Conservation (phyloP, 2,329 filamentous ascomycete genomes). For the Trichoderma oligosporum region DNA sequence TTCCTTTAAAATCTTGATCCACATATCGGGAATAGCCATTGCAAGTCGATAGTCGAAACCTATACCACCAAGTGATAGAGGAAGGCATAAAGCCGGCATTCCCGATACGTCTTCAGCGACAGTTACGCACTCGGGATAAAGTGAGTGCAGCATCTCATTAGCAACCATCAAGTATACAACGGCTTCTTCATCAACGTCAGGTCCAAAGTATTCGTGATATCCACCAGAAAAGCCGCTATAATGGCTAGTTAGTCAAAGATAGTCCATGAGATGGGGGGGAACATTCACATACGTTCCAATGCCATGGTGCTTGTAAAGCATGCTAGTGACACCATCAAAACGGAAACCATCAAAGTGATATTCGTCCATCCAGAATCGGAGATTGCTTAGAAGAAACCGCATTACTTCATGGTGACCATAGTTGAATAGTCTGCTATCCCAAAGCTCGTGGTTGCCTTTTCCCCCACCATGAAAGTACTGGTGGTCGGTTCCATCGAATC, state of each 20-base stretch:
- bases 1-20: constrained; percentile 98
- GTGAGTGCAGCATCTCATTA: constrained; percentile 88
- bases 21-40: constrained; percentile 98
- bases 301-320: constrained; percentile 93
- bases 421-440: constrained; percentile 97
- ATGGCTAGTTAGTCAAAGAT: constrained; percentile 13
- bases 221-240: constrained; percentile 87
- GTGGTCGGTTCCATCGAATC: constrained; percentile 93
- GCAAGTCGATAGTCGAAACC: constrained; percentile 96
- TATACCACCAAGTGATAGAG: constrained; percentile 79
- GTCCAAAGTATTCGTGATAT: constrained; percentile 96
- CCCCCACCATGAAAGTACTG: constrained; percentile 89
- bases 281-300: constrained; percentile 84
- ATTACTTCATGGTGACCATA: constrained; percentile 93
- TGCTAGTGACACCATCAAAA: constrained; percentile 97
- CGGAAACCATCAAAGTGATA: constrained; percentile 96
- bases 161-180: constrained; percentile 94
- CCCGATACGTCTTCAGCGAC: constrained; percentile 97
- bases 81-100: constrained; percentile 93
- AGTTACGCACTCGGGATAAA: constrained; percentile 85
- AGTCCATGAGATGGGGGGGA: neutral
- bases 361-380: constrained; percentile 99
- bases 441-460: constrained; percentile 84
- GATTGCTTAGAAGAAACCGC: constrained; percentile 91
- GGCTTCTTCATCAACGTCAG: constrained; percentile 84